phyloP scores from a whole-genome alignment of 192 early-diverging fungal genomes.

The Umbelopsis ramanniana region DNA sequence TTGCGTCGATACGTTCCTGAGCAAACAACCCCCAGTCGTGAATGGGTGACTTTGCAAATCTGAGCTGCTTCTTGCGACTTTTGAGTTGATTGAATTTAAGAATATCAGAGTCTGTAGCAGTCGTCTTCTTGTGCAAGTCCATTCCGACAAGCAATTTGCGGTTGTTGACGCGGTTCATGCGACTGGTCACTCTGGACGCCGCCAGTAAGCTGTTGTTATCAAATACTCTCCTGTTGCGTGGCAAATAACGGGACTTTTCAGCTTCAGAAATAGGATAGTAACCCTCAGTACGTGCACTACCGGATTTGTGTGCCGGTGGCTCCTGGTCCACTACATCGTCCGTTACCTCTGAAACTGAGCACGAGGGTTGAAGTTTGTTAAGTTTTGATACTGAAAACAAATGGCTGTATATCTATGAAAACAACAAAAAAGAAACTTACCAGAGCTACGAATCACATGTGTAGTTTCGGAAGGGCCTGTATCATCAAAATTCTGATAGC shows the following conservation, averaged over 20 bases:
- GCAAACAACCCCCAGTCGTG: slow-evolving; percentile 99
- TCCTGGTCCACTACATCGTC: background rate
- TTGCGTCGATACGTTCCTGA: slow-evolving; percentile 86
- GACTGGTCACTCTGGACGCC: slow-evolving; percentile 55
- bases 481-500: slow-evolving; percentile 40
- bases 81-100: slow-evolving; percentile 94
- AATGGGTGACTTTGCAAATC: slow-evolving; percentile 92
- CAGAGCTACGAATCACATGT: background rate
- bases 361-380: slow-evolving; percentile 16
- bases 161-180: slow-evolving; percentile 72
- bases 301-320: slow-evolving; percentile 34
- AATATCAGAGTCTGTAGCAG: slow-evolving; percentile 64
- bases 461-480: slow-evolving; percentile 28
- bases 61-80: slow-evolving; percentile 85
- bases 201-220: slow-evolving; percentile 38
- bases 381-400: slow-evolving; percentile 9
- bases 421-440: slow-evolving; percentile 1
- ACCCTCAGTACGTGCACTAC: slow-evolving; percentile 84
- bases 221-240: slow-evolving; percentile 45
- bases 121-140: slow-evolving; percentile 58
- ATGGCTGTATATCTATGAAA: background rate
- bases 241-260: slow-evolving; percentile 69
- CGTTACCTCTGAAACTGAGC: slow-evolving; percentile 24
- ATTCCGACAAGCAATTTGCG: slow-evolving; percentile 60
- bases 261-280: slow-evolving; percentile 70